Conservation (phyloP, 208 protist species). For the Lotmaria passim region DNA sequence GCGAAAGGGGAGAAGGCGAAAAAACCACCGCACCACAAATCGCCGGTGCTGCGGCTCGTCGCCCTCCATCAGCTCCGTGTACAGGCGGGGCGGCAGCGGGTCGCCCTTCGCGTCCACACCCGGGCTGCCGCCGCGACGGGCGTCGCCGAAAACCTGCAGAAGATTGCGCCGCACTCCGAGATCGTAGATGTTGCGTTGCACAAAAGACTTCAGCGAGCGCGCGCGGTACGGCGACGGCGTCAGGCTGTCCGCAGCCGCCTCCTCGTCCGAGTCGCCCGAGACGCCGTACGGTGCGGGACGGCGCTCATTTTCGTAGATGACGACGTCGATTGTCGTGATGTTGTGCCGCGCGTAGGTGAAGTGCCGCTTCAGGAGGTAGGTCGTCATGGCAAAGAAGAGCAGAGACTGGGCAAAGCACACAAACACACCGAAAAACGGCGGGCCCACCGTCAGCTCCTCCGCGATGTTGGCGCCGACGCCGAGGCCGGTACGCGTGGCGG, state of each 20-base stretch:
- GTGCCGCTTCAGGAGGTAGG: conserved; percentile 70
- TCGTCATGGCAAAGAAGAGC: conserved; percentile 80
- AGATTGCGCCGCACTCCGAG: conserved; percentile 79
- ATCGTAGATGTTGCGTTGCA: conserved; percentile 75
- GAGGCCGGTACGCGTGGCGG: conserved; percentile 17
- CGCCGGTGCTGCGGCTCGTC: conserved; percentile 47
- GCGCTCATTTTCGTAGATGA: conserved; percentile 67
- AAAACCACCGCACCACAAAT: conserved; percentile 73
- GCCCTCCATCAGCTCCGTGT: conserved; percentile 62
- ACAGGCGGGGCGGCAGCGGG: conserved; percentile 26
- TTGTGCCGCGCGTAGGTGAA: conserved; percentile 78
- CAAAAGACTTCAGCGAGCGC: conserved; percentile 28
- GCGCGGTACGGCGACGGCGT: neutral
- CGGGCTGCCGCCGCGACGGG: conserved; percentile 18
- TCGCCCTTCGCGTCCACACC: conserved; percentile 3
- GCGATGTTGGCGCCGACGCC: conserved; percentile 36
- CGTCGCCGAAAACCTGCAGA: conserved; percentile 88
- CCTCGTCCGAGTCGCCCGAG: conserved; percentile 27
- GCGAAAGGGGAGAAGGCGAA: conserved; percentile 68
- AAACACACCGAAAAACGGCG: conserved; percentile 77
- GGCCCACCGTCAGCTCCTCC: conserved; percentile 67
- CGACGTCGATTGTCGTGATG: conserved; percentile 86
- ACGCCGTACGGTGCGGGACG: conserved; percentile 14
- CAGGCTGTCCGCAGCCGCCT: neutral
- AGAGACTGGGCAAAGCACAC: conserved; percentile 67